Base-by-base conservation (phyloP, 495 filamentous ascomycete species). In the Aspergillus bridgeri region DNA sequence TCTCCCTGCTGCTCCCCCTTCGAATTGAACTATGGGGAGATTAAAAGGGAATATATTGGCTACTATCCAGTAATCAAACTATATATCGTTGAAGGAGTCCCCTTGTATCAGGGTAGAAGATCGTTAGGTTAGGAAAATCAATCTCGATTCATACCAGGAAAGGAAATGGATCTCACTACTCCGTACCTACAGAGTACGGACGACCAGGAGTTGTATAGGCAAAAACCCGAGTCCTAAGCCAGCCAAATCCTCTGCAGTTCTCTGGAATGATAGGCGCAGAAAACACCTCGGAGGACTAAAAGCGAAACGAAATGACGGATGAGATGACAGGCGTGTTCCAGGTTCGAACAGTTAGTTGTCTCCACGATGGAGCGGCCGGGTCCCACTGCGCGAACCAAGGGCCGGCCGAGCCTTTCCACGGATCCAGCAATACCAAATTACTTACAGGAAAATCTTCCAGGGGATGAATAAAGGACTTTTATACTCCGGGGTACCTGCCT, bases 311-410 rank as follows among this genome's bases (percentile, higher is more conserved):
- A 59, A 56, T 51, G 48, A 57, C 33, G 38, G 53, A 60, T 57
- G 53, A 60, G 53, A 62, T 60, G 57, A 62, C 61, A 56, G 56
- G 58, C 46, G 58, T 56, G 49, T 59, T 64, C 65, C 68, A 67
- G 55, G 59, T 59, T 54, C 60, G 65, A 60, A 64, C 43, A 51
- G 22, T 24, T 48, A 51, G 22, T 24, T 48, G 57, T 59, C 60
- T 60, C 57, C 60, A 63, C 60, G 60, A 59, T 59, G 60, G 45
- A 38, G 27, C 27, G 42, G 29, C 33, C 53, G 53, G 57, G 60
- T 54, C 60, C 60, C 60, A 63, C 60, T 33, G 11, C 23, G 44
- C 42, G 57, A 52, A 57, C 49, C 60, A 54, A 58, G 23, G 48
- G 45, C 27, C 53, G 49, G 7, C 48, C 27, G 47, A 54, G 50